These are phyloP conservation scores for Saccharum hybrid DNA, from an alignment of 202 grass and related monocot genomes.

Conservation along the genomic window DNA sequence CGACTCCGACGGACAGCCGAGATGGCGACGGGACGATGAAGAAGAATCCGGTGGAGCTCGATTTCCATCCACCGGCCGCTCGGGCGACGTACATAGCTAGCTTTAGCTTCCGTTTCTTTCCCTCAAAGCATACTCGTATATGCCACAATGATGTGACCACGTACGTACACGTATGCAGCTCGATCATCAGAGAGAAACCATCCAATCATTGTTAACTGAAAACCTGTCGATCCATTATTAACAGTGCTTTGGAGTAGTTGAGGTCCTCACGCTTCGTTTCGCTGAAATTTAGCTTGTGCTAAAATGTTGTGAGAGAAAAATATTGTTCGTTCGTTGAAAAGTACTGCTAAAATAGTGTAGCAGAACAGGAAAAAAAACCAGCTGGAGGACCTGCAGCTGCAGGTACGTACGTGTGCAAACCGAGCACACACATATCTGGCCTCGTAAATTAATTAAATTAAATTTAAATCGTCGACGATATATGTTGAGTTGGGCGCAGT, in stretches of 20 bases:
- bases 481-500: not conserved
- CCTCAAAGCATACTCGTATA: too few species aligned
- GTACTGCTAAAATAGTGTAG: too few species aligned
- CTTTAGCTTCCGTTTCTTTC: not conserved
- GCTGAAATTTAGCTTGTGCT: too few species aligned
- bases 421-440: not conserved
- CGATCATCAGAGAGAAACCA: not conserved
- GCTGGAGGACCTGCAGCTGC: too few species aligned
- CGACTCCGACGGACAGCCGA: not conserved
- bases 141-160: not conserved
- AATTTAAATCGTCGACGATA: not conserved
- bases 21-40: not conserved
- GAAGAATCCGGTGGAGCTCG: not conserved
- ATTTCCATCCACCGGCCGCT: not conserved
- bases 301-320: too few species aligned
- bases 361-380: too few species aligned
- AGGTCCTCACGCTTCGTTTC: too few species aligned
- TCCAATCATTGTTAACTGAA: not conserved
- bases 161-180: not conserved
- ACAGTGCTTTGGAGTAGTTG: too few species aligned
- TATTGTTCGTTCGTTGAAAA: too few species aligned
- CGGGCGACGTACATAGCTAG: not conserved
- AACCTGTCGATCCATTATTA: too few species aligned
- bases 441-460: not conserved
- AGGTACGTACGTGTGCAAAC: not conserved